Evolutionary conservation across 2,329 filamentous ascomycete genomes (phyloP), one percentile per base, ranked within the genome.

Genomic region (Pseudogymnoascus sp.): DNA sequence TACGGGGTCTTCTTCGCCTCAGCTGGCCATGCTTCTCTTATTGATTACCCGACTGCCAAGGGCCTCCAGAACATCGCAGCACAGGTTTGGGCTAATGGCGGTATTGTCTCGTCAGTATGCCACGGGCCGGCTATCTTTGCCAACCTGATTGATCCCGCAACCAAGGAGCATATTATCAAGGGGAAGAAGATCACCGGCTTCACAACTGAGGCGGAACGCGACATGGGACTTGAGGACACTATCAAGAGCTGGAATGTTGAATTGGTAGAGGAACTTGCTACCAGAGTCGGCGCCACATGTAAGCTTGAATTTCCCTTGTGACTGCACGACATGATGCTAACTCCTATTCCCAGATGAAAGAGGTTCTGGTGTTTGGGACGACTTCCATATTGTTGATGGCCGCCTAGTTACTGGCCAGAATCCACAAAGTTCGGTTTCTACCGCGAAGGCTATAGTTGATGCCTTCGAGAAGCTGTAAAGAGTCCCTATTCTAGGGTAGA

Each of bases 11-110:
- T 78, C 70, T 78, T 74, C 66, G 76, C 76, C 5, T 74, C 72
- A 3, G 77, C 76, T 1, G 77, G 77, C 14, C 78, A 80, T 63
- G 79, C 79, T 0, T 72, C 77, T 1, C 66, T 80, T 59, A 76
- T 80, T 61, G 78, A 81, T 67, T 80, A 80, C 66, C 78, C 79
- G 4, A 73, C 71, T 31, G 77, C 79, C 4, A 73, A 65, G 19
- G 68, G 65, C 1, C 70, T 80, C 60, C 77, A 80, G 65, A 70
- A 69, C 7, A 75, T 80, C 61, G 78, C 77, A 1, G 67, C 72
- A 16, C 66, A 74, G 33, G 72, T 81, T 14, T 80, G 72, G 68
- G 69, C 71, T 1, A 73, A 74, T 44, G 76, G 76, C 4, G 76
- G 76, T 24, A 69, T 81, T 44, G 71, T 81, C 29, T 72, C 76